phyloP scores from a whole-genome alignment of 2,329 filamentous ascomycete genomes.

The Fusarium armeniacum region DNA sequence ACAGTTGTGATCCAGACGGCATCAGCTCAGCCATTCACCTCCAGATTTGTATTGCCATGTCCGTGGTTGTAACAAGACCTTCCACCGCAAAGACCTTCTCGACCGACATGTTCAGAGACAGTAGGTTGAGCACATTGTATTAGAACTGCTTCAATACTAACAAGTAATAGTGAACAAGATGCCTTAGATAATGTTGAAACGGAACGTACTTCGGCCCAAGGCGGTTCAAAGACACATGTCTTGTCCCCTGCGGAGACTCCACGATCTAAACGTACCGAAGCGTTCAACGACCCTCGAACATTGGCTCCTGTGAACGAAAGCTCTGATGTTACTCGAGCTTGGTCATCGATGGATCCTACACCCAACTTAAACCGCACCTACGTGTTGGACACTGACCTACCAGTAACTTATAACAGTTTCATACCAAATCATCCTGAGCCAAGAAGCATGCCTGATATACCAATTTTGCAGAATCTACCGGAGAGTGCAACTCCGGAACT shows the following conservation, averaged over 20 bases:
- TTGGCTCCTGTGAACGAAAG: slow-evolving; percentile 27
- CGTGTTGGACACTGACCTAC: slow-evolving; percentile 40
- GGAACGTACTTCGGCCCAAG: slow-evolving; percentile 24
- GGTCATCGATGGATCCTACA: slow-evolving; percentile 40
- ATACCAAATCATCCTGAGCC: slow-evolving; percentile 43
- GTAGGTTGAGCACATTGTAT: slow-evolving; percentile 47
- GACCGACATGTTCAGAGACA: slow-evolving; percentile 66
- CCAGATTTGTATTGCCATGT: slow-evolving; percentile 66
- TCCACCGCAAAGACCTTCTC: slow-evolving; percentile 71
- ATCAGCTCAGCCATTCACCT: slow-evolving; percentile 71
- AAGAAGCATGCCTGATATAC: slow-evolving; percentile 43
- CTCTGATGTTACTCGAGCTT: slow-evolving; percentile 38
- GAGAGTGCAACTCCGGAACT: slow-evolving; percentile 38
- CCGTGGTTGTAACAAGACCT: slow-evolving; percentile 68
- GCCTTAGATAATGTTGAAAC: slow-evolving; percentile 9
- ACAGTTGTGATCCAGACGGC: slow-evolving; percentile 61
- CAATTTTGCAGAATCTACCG: slow-evolving; percentile 46
- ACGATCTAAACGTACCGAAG: neutral
- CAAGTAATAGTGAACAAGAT: slow-evolving; percentile 43
- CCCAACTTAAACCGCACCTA: slow-evolving; percentile 38
- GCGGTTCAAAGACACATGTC: slow-evolving; percentile 37
- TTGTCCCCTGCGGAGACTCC: slow-evolving; percentile 27
- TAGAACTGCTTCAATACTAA: slow-evolving; percentile 29
- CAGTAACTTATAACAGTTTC: slow-evolving; percentile 33
- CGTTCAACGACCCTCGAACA: slow-evolving; percentile 26